These are phyloP conservation scores for Medicago arabica DNA, from an alignment of 306 rosid species.

Conservation along the genomic window DNA sequence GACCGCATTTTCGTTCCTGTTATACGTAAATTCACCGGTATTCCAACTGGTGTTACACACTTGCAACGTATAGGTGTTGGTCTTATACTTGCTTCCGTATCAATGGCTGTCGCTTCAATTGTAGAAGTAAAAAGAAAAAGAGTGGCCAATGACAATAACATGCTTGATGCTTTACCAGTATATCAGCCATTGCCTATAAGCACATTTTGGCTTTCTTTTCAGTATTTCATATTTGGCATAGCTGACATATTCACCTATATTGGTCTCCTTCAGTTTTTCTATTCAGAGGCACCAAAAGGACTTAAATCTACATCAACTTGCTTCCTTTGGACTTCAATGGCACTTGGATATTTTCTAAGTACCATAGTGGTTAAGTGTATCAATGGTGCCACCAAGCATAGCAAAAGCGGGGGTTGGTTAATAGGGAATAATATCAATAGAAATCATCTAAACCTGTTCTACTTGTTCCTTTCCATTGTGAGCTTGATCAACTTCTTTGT, in stretches of 20 bases:
- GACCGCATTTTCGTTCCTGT: slow-evolving; percentile 72
- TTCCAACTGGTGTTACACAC: slow-evolving; percentile 80
- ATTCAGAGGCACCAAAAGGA: slow-evolving; percentile 82
- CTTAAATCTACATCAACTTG: slow-evolving; percentile 85
- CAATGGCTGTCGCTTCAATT: slow-evolving; percentile 83
- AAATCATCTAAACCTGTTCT: slow-evolving; percentile 80
- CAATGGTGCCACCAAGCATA: slow-evolving; percentile 67
- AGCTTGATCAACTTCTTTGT: slow-evolving; percentile 74
- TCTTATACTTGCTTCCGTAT: slow-evolving; percentile 71
- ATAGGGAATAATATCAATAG: slow-evolving; percentile 83
- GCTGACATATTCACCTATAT: slow-evolving; percentile 91
- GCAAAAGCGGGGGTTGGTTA: slow-evolving; percentile 76
- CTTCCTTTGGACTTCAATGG: slow-evolving; percentile 95
- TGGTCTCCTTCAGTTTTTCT: slow-evolving; percentile 88
- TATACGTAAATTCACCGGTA: slow-evolving; percentile 60
- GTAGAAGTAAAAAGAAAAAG: slow-evolving; percentile 75
- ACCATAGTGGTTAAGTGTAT: slow-evolving; percentile 75
- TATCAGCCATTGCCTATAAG: slow-evolving; percentile 77
- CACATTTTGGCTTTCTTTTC: slow-evolving; percentile 87
- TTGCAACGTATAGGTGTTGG: slow-evolving; percentile 90
- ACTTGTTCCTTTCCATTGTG: slow-evolving; percentile 70
- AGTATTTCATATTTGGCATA: slow-evolving; percentile 88
- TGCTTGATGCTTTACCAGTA: slow-evolving; percentile 77
- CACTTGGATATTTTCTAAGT: slow-evolving; percentile 79
- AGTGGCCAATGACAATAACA: slow-evolving; percentile 63